Percentiles rank a stretch among this genome's conserved stretches.
Evolutionary conservation across 371 early-diverging fungal species (phyloP).

Genomic region (Mucor irregularis): DNA sequence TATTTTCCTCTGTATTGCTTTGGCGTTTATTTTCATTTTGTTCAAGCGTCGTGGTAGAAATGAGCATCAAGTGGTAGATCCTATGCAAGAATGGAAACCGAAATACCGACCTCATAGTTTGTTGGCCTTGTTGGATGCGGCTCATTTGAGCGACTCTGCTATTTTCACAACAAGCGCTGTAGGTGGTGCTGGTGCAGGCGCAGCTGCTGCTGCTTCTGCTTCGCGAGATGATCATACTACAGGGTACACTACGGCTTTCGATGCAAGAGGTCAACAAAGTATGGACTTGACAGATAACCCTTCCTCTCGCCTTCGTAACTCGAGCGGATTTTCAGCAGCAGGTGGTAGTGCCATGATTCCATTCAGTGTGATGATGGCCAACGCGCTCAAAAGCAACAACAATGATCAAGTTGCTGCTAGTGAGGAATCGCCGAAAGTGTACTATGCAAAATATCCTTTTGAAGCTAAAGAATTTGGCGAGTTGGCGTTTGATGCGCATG

Average conservation of each 20-base stretch:
- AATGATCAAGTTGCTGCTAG: constrained; percentile 15
- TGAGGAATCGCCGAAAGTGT: constrained; percentile 47
- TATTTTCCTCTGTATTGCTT: constrained; percentile 59
- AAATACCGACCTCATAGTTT: constrained; percentile 12
- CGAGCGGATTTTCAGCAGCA: constrained; percentile 32
- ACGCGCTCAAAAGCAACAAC: constrained; percentile 21
- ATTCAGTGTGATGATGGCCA: constrained; percentile 32
- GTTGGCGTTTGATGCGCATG: constrained; percentile 67
- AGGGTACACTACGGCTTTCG: constrained; percentile 16
- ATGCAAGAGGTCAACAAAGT: not conserved
- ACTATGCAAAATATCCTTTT: constrained; percentile 74
- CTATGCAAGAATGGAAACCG: constrained; percentile 35
- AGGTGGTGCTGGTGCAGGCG: not conserved
- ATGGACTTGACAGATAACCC: constrained; percentile 3
- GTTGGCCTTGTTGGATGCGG: constrained; percentile 15
- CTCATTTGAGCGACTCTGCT: constrained; percentile 7
- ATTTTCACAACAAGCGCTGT: not conserved
- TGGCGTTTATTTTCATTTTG: constrained; percentile 39
- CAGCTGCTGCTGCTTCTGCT: not conserved
- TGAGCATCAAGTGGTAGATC: constrained; percentile 22
- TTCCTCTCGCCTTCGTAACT: constrained; percentile 23
- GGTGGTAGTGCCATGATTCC: constrained; percentile 4
- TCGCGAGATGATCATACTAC: not conserved
- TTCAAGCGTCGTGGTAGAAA: constrained; percentile 23
- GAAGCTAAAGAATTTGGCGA: constrained; percentile 78